Evolutionary conservation across 805 yeast species (phyloP).

Genomic region (Metschnikowia orientalis): DNA sequence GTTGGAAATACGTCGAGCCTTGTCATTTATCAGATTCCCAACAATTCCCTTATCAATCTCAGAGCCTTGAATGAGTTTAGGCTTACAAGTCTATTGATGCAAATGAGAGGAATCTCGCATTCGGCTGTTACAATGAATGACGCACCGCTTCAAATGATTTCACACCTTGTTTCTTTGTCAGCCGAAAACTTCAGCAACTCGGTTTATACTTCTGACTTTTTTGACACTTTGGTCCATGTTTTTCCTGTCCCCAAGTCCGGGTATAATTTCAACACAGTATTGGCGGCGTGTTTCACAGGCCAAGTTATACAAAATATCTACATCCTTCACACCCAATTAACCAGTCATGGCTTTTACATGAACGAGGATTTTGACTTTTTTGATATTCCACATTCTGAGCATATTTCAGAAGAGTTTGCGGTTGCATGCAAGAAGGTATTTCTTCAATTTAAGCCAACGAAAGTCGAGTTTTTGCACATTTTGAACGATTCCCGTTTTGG

Average conservation of each 20-base stretch:
- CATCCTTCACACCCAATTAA: slow-evolving; percentile 25
- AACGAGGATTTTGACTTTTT: slow-evolving; percentile 23
- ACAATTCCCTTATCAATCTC: slow-evolving; percentile 56
- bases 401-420: slow-evolving; percentile 21
- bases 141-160: slow-evolving; percentile 30
- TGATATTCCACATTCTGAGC: slow-evolving; percentile 35
- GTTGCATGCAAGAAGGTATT: slow-evolving; percentile 21
- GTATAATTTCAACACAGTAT: slow-evolving; percentile 42
- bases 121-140: too few relatives aligned
- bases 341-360: slow-evolving; percentile 23
- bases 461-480: slow-evolving; percentile 6
- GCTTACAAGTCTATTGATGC: slow-evolving; percentile 31
- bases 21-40: slow-evolving; percentile 54
- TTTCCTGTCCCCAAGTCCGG: slow-evolving; percentile 47
- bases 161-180: slow-evolving; percentile 32
- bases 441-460: slow-evolving; percentile 17
- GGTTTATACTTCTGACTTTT: slow-evolving; percentile 45
- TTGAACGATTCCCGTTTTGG: slow-evolving; percentile 28
- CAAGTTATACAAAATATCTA: slow-evolving; percentile 46
- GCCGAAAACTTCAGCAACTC: slow-evolving; percentile 30
- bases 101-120: slow-evolving; percentile 21
- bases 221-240: slow-evolving; percentile 47
- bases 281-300: slow-evolving; percentile 47
- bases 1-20: slow-evolving; percentile 34
- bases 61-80: slow-evolving; percentile 45